These are phyloP conservation scores for Hypoxylon rickii DNA, from an alignment of 495 filamentous ascomycete species.

Conservation along the genomic window DNA sequence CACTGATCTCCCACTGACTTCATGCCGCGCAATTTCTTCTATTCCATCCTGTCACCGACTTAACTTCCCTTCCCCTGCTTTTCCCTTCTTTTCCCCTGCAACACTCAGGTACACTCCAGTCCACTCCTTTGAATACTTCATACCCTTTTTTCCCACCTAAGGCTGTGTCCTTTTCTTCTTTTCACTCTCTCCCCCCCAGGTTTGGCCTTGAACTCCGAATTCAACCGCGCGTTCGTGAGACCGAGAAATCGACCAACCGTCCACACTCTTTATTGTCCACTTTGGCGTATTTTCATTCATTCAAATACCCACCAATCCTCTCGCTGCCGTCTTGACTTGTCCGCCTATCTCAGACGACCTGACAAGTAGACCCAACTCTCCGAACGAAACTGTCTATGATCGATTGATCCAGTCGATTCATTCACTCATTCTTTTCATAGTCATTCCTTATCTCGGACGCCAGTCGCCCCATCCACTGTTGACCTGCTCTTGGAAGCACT, in stretches of 20 bases:
- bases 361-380: slow-evolving; percentile 12
- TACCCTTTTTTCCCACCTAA: slow-evolving; percentile 40
- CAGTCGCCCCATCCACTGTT: slow-evolving; percentile 37
- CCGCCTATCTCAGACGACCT: slow-evolving; percentile 12
- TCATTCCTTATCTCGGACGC: slow-evolving; percentile 44
- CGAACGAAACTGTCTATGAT: slow-evolving; percentile 23
- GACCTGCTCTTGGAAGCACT: slow-evolving; percentile 34
- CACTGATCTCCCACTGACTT: slow-evolving; percentile 19
- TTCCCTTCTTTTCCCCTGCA: too few relatives aligned
- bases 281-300: slow-evolving; percentile 48
- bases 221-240: slow-evolving; percentile 36
- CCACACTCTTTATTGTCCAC: slow-evolving; percentile 36
- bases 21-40: slow-evolving; percentile 19
- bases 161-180: slow-evolving; percentile 31
- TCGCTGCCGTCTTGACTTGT: slow-evolving; percentile 24
- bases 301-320: slow-evolving; percentile 31
- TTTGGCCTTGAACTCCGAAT: slow-evolving; percentile 35
- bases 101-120: slow-evolving; percentile 13
- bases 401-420: slow-evolving; percentile 26
- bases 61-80: not conserved
- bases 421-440: slow-evolving; percentile 34
- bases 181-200: slow-evolving; percentile 36
- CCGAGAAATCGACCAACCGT: slow-evolving; percentile 31
- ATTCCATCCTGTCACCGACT: not conserved
- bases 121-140: slow-evolving; percentile 26